phyloP scores from a whole-genome alignment of 2,329 filamentous ascomycete genomes.

The Phialophora tarda region DNA sequence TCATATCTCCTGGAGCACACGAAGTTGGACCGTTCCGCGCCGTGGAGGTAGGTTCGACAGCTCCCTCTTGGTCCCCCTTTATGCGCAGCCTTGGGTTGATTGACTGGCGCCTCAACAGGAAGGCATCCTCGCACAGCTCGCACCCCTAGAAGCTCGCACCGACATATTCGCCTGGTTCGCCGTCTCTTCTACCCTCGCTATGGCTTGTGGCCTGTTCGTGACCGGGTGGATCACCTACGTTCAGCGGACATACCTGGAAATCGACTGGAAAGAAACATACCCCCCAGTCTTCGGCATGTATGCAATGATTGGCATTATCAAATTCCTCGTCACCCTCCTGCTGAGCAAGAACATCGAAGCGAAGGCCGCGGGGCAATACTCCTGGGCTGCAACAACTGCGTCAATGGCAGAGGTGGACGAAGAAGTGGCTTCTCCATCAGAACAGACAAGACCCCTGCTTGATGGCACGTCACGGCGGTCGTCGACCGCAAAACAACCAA shows the following conservation, averaged over 20 bases:
- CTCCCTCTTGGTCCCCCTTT: background rate
- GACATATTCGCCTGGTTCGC: slow-evolving; percentile 70
- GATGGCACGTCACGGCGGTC: slow-evolving; percentile 13
- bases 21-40: slow-evolving; percentile 72
- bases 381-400: slow-evolving; percentile 25
- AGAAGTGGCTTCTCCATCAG: slow-evolving; percentile 29
- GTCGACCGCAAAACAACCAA: slow-evolving; percentile 16
- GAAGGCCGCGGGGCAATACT: slow-evolving; percentile 16
- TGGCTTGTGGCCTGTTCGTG: slow-evolving; percentile 60
- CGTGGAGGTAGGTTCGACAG: slow-evolving; percentile 62
- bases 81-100: background rate
- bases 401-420: slow-evolving; percentile 20
- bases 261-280: slow-evolving; percentile 27
- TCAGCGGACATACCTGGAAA: slow-evolving; percentile 44
- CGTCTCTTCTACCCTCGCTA: slow-evolving; percentile 61
- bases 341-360: slow-evolving; percentile 24
- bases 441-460: slow-evolving; percentile 29
- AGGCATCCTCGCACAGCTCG: slow-evolving; percentile 64
- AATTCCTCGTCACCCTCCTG: slow-evolving; percentile 21
- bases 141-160: slow-evolving; percentile 58
- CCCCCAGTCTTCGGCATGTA: slow-evolving; percentile 25
- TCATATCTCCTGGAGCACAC: slow-evolving; percentile 65
- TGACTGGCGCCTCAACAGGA: slow-evolving; percentile 16
- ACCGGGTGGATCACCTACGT: slow-evolving; percentile 52
- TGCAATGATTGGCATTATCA: slow-evolving; percentile 20